Conservation (phyloP, 805 yeast species). For the Kodamaea hsintzibuensis region DNA sequence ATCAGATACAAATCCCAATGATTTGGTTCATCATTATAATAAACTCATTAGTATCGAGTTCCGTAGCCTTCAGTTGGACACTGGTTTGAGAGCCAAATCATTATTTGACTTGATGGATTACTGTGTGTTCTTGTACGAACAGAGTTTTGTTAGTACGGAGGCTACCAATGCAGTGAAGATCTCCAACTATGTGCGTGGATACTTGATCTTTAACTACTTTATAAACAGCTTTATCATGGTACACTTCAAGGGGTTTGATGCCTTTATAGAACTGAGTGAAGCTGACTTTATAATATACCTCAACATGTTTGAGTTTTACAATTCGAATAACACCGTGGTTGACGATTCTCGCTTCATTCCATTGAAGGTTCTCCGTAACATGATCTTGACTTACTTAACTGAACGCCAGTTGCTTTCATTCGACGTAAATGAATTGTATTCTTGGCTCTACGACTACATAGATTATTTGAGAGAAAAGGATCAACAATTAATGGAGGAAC, state of each 20-base stretch:
- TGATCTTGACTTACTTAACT: slow-evolving; percentile 30
- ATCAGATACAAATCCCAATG: slow-evolving; percentile 1
- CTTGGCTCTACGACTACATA: slow-evolving; percentile 42
- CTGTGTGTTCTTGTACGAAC: slow-evolving; percentile 40
- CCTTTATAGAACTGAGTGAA: slow-evolving; percentile 36
- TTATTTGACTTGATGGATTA: slow-evolving; percentile 43
- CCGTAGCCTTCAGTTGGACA: slow-evolving; percentile 38
- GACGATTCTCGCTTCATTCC: slow-evolving; percentile 16
- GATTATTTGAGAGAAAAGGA: slow-evolving; percentile 36
- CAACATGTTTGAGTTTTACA: slow-evolving; percentile 43
- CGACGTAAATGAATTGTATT: slow-evolving; percentile 35
- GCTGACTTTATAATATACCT: slow-evolving; percentile 43
- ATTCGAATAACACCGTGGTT: slow-evolving; percentile 23
- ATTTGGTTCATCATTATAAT: slow-evolving; percentile 19
- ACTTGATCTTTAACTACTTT: slow-evolving; percentile 42
- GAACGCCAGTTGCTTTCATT: slow-evolving; percentile 32
- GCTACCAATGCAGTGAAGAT: slow-evolving; percentile 3
- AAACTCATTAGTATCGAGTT: slow-evolving; percentile 36
- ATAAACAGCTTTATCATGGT: slow-evolving; percentile 44
- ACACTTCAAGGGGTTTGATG: slow-evolving; percentile 43
- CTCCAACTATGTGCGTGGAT: slow-evolving; percentile 34
- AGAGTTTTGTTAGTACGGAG: slow-evolving; percentile 17
- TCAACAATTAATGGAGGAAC: background rate
- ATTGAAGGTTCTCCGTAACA: slow-evolving; percentile 20
- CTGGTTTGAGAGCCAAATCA: slow-evolving; percentile 27